phyloP scores from a whole-genome alignment of 352 stramenopile species.

The Globisporangium perplexum region DNA sequence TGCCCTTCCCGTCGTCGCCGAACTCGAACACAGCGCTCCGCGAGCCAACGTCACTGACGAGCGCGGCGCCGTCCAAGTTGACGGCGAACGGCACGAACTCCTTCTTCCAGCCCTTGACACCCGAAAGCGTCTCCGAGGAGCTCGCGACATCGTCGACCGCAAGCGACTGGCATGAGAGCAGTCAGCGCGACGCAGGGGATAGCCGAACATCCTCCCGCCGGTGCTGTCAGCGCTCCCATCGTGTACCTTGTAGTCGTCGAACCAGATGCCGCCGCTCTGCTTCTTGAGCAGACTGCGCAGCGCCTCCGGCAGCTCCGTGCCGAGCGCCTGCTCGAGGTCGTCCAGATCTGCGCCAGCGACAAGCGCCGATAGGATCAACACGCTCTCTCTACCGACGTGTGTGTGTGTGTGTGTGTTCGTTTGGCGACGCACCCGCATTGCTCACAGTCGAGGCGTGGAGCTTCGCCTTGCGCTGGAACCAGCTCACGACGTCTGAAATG shows the following conservation, averaged over 20 bases:
- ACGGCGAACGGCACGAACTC: slow-evolving; percentile 66
- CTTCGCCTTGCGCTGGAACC: slow-evolving; percentile 76
- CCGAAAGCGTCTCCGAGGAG: slow-evolving; percentile 37
- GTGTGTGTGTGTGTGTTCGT: no score
- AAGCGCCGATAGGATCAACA: not conserved
- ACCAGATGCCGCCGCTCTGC: slow-evolving; percentile 79
- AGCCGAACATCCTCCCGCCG: no score
- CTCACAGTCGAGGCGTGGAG: slow-evolving; percentile 40
- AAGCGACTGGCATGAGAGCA: slow-evolving; percentile 31
- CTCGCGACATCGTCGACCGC: slow-evolving; percentile 52
- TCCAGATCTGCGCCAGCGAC: slow-evolving; percentile 44
- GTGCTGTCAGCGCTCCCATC: not conserved
- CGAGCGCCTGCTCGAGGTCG: slow-evolving; percentile 61
- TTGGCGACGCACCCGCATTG: slow-evolving; percentile 23
- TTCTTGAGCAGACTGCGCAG: slow-evolving; percentile 61
- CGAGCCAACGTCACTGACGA: slow-evolving; percentile 46
- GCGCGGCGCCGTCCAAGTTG: slow-evolving; percentile 58
- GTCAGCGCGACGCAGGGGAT: not conserved
- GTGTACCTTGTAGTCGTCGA: slow-evolving; percentile 71
- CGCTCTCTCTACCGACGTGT: no score
- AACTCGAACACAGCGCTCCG: slow-evolving; percentile 70
- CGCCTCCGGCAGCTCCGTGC: slow-evolving; percentile 50
- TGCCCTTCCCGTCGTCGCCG: slow-evolving; percentile 50
- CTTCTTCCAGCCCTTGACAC: slow-evolving; percentile 46
- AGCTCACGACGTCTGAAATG: slow-evolving; percentile 68